Base-by-base conservation (phyloP, 75 land plant genomes). In the Selaginella moellendorffii region DNA sequence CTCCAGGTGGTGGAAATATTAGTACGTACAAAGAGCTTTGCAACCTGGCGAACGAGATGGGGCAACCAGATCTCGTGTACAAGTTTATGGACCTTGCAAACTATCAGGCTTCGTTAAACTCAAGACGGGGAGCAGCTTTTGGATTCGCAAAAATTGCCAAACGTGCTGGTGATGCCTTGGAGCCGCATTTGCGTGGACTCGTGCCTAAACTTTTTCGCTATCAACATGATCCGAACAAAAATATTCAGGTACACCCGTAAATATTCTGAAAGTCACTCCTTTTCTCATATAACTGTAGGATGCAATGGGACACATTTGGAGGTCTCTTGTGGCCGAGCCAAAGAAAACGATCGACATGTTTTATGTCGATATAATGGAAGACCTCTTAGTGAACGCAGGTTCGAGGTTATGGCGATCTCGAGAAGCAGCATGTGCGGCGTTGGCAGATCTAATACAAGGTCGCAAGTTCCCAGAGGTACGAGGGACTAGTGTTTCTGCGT, bases 81-180 rank as follows among this genome's bases (percentile, higher is more conserved):
- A 95, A 90, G 61, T 90, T 95, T 63, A 95, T 95, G 99, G 99
- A 95, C 67, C 77, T 95, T 24, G 99, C 99, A 21, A 95, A 95
- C 63, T 75, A 95, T 75, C 99, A 95, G 67, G 81, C 92, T n/a
- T 77, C 97, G 65, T 56, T 95, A 31, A 90, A 90, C 68, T 95
- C 99, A 0, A 90, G 85, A 54, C 80, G 91, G 29, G 99, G 99
- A 62, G 99, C 97, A 59, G 99, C 99, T 27, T 95, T 89, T 86
- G 99, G 99, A 9, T 95, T 95, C 71, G 85, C 99, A 30, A 86
- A 81, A 67, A 95, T 95, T 54, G 99, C 99, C 14, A 95, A 84
- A 67, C 97, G 84, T 59, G 97, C 99, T 51, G 91, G 92, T 53
- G 86, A 95, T 66, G 91, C 86, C 2, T 80, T 95, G 63, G 69